A percentile compares a stretch with the other conserved stretches of the same genome.
Evolutionary conservation across 495 filamentous ascomycete species (phyloP).

Genomic region (Tetracladium marchalianum): DNA sequence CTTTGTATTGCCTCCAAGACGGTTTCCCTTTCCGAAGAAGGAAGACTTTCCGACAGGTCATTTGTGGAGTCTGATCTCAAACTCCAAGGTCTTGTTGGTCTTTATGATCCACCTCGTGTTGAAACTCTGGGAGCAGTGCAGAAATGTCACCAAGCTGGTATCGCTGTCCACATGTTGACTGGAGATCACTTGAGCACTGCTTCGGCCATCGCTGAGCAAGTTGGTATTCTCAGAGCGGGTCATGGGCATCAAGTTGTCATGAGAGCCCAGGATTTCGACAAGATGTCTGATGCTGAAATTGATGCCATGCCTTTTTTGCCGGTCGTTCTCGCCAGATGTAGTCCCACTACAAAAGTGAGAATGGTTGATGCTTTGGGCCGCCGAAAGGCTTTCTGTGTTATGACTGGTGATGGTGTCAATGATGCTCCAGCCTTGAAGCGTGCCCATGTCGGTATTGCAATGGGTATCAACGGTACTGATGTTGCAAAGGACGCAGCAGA

Average conservation of each 20-base stretch:
- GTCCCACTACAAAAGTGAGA: conserved; percentile 35
- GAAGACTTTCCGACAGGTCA: conserved; percentile 24
- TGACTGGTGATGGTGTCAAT: conserved; percentile 63
- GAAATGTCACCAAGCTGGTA: conserved; percentile 43
- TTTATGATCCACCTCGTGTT: conserved; percentile 64
- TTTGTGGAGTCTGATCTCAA: conserved; percentile 29
- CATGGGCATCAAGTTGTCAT: conserved; percentile 29
- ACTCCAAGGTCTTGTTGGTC: conserved; percentile 59
- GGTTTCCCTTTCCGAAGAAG: conserved; percentile 21
- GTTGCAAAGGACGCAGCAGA: conserved; percentile 69
- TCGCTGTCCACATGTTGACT: conserved; percentile 56
- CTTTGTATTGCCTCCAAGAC: conserved; percentile 40
- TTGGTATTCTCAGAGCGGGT: conserved; percentile 30
- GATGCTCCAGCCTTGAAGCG: conserved; percentile 56
- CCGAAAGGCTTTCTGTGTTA: conserved; percentile 45
- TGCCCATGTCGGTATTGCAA: conserved; percentile 59
- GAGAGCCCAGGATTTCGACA: conserved; percentile 34
- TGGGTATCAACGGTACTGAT: conserved; percentile 57
- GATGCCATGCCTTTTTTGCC: conserved; percentile 32
- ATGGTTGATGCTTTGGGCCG: conserved; percentile 56
- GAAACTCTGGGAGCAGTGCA: conserved; percentile 49
- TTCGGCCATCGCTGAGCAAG: conserved; percentile 46
- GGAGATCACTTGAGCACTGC: conserved; percentile 57
- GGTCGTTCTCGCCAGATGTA: conserved; percentile 37
- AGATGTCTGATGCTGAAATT: conserved; percentile 33